phyloP scores from a whole-genome alignment of 2,329 filamentous ascomycete genomes.

The Lachnellula cervina region DNA sequence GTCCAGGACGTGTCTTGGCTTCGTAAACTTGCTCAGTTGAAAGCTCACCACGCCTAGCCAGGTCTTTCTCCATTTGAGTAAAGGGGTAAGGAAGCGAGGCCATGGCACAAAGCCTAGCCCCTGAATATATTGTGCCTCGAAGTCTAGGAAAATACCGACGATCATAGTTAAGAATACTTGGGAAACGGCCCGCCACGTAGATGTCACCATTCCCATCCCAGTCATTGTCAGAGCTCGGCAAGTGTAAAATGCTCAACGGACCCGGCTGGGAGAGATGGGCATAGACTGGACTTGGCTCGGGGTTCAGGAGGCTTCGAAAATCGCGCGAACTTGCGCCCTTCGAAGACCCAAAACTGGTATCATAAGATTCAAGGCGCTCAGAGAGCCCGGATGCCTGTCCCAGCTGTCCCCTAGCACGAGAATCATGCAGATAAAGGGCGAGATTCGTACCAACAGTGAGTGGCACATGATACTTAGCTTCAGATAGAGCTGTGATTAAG shows the following conservation, averaged over 20 bases:
- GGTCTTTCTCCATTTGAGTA: constrained; percentile 56
- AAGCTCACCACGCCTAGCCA: constrained; percentile 50
- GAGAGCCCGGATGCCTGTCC: constrained; percentile 15
- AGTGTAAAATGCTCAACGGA: constrained; percentile 76
- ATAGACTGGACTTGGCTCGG: constrained; percentile 52
- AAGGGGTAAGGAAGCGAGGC: constrained; percentile 65
- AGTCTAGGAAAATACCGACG: constrained; percentile 77
- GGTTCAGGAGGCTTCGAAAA: constrained; percentile 32
- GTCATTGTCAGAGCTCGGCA: constrained; percentile 48
- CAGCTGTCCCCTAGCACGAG: constrained; percentile 42
- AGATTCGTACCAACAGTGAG: constrained; percentile 79
- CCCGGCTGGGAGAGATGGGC: constrained; percentile 74
- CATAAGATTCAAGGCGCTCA: constrained; percentile 24
- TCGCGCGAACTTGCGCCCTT: constrained; percentile 18
- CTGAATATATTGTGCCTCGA: constrained; percentile 75
- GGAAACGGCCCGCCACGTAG: constrained; percentile 83
- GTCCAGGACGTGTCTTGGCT: constrained; percentile 49
- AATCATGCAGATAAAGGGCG: constrained; percentile 79
- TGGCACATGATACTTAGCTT: constrained; percentile 59
- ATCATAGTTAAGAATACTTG: constrained; percentile 84
- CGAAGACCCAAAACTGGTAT: constrained; percentile 23
- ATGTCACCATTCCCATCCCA: constrained; percentile 61
- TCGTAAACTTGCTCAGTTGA: constrained; percentile 49
- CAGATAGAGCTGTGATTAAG: constrained; percentile 77
- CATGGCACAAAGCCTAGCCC: constrained; percentile 71